These are phyloP conservation scores for Cerioporus squamosus DNA, from an alignment of 1,284 basidiomycete species.

Conservation along the genomic window DNA sequence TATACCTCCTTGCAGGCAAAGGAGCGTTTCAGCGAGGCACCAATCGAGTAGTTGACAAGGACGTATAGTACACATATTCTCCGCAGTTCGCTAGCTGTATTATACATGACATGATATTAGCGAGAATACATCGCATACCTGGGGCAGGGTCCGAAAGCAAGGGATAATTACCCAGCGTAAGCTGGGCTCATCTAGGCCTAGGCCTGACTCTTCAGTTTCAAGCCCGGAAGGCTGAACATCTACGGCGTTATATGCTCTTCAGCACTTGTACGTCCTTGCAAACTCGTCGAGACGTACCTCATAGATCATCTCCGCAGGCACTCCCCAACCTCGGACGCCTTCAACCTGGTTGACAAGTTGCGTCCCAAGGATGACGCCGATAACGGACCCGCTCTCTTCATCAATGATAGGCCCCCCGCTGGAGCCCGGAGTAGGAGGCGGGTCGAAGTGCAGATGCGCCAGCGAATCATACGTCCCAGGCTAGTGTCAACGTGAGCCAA, in stretches of 20 bases:
- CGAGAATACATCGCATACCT: no score
- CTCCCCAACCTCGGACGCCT: conserved; percentile 69
- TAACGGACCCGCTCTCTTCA: conserved; percentile 64
- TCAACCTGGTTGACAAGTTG: conserved; percentile 61
- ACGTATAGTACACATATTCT: no score
- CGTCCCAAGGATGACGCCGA: conserved; percentile 71
- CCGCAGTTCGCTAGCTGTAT: no score
- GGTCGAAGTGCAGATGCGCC: conserved; percentile 59
- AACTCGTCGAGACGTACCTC: conserved; percentile 47
- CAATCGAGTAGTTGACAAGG: no score
- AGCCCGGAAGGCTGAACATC: conserved; percentile 55
- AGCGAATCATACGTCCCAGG: conserved; percentile 75
- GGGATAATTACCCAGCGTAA: no score
- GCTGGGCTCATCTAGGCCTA: neutral
- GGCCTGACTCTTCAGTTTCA: conserved; percentile 29
- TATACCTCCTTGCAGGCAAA: no score
- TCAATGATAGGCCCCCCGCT: conserved; percentile 77
- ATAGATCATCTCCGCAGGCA: conserved; percentile 69
- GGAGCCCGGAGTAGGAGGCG: conserved; percentile 67
- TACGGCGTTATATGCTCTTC: conserved; percentile 21
- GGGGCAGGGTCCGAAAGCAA: no score
- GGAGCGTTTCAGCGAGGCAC: no score
- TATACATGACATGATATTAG: no score
- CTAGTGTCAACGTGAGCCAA: conserved; percentile 32
- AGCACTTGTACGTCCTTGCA: neutral